These are phyloP conservation scores for Phytophthora foliorum DNA, from an alignment of 352 stramenopile species.

Conservation along the genomic window DNA sequence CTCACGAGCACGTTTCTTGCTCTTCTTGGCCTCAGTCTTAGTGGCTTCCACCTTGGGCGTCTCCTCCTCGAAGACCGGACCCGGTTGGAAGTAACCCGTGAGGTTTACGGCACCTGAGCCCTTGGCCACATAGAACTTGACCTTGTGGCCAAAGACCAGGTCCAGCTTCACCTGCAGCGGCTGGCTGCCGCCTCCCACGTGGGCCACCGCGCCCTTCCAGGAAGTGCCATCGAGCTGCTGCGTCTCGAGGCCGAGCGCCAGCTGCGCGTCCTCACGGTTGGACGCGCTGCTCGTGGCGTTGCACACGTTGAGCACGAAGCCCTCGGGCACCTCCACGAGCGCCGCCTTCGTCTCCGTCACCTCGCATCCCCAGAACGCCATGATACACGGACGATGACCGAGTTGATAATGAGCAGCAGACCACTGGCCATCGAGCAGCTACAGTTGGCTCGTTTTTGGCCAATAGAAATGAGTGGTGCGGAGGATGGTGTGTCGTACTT, in stretches of 20 bases:
- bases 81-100: constrained; percentile 86
- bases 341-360: constrained; percentile 69
- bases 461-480: constrained; percentile 34
- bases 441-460: constrained; percentile 10
- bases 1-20: constrained; percentile 76
- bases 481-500: constrained; percentile 38
- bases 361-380: constrained; percentile 67
- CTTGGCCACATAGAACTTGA: constrained; percentile 83
- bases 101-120: constrained; percentile 74
- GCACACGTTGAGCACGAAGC: constrained; percentile 73
- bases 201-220: constrained; percentile 76
- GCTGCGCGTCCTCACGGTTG: constrained; percentile 23
- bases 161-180: constrained; percentile 82
- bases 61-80: constrained; percentile 51
- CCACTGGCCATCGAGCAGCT: constrained; percentile 16
- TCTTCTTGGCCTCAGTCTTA: constrained; percentile 57
- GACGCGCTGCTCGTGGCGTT: constrained; percentile 53
- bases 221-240: constrained; percentile 65
- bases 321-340: constrained; percentile 58
- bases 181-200: constrained; percentile 55
- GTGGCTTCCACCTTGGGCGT: constrained; percentile 1
- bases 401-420: not conserved
- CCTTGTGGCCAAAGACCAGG: constrained; percentile 77
- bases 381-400: constrained; percentile 15
- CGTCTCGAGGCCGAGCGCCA: constrained; percentile 71